These are phyloP conservation scores for Fusarium virguliforme DNA, from an alignment of 2,329 filamentous ascomycete genomes.

Conservation along the genomic window DNA sequence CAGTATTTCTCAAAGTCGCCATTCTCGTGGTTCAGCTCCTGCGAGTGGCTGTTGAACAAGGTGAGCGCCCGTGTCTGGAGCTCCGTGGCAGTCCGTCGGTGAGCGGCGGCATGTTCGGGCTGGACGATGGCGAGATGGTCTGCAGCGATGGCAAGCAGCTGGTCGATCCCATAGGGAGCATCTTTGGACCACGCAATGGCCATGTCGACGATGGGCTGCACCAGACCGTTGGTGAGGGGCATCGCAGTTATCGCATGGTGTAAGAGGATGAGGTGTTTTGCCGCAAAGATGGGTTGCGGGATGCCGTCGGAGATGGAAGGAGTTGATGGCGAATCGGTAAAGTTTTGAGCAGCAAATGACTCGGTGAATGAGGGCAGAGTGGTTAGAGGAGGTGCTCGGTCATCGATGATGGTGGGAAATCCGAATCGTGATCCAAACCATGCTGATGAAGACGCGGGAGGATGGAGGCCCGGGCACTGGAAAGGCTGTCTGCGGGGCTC, in stretches of 20 bases:
- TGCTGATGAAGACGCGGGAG: conserved; percentile 37
- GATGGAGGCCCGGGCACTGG: conserved; percentile 32
- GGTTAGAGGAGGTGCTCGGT: conserved; percentile 33
- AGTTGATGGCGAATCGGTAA: conserved; percentile 34
- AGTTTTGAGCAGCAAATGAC: conserved; percentile 28
- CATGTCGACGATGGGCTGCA: conserved; percentile 52
- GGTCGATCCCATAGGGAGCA: conserved; percentile 64
- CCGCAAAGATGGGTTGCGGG: conserved; percentile 52
- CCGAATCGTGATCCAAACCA: conserved; percentile 24
- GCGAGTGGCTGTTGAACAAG: conserved; percentile 56
- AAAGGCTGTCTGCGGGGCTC: conserved; percentile 46
- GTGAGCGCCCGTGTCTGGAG: conserved; percentile 63
- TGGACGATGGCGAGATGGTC: conserved; percentile 56
- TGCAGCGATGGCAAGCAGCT: conserved; percentile 63
- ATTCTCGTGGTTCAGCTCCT: conserved; percentile 44
- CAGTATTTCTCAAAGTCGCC: conserved; percentile 48
- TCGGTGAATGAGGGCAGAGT: conserved; percentile 47
- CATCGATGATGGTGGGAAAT: conserved; percentile 16
- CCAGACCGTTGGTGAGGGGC: conserved; percentile 44
- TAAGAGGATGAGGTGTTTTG: conserved; percentile 60
- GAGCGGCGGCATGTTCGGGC: conserved; percentile 35
- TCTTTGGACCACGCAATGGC: conserved; percentile 54
- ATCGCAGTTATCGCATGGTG: conserved; percentile 56
- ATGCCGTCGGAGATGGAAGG: conserved; percentile 28
- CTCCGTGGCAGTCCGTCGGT: conserved; percentile 59